phyloP scores from a whole-genome alignment of 1,284 basidiomycete genomes.

The Leccinum subrobustum region DNA sequence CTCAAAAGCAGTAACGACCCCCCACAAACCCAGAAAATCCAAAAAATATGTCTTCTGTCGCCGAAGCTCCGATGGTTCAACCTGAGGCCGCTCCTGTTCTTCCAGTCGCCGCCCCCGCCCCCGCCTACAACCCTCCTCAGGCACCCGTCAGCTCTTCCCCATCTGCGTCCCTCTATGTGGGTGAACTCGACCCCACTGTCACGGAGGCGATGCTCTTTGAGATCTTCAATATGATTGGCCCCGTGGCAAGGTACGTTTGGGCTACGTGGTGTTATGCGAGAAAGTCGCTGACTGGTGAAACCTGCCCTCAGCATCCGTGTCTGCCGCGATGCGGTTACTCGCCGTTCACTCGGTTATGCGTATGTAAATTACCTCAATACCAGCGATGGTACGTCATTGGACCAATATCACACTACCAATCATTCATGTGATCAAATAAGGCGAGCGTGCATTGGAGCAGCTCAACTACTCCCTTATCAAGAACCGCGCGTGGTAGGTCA shows the following conservation, averaged over 20 bases:
- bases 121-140: conserved; percentile 54
- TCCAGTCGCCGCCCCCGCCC: conserved; percentile 37
- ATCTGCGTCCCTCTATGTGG: conserved; percentile 96
- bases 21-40: conserved; percentile 47
- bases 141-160: conserved; percentile 61
- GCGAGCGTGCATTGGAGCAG: conserved; percentile 98
- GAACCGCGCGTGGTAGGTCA: conserved; percentile 85
- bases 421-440: conserved; percentile 38
- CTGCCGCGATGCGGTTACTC: conserved; percentile 99
- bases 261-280: neutral
- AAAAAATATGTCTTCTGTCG: conserved; percentile 58
- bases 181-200: conserved; percentile 96
- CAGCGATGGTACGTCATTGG: conserved; percentile 72
- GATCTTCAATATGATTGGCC: conserved; percentile 99
- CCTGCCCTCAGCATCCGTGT: conserved; percentile 84
- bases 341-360: conserved; percentile 98
- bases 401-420: conserved; percentile 3
- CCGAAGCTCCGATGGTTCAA: conserved; percentile 41
- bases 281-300: neutral
- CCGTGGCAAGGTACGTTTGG: conserved; percentile 81
- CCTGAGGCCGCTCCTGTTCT: conserved; percentile 40
- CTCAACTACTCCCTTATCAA: conserved; percentile 99
- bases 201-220: conserved; percentile 99
- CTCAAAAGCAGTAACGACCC: conserved; percentile 87
- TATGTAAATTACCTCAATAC: conserved; percentile 99